phyloP scores from a whole-genome alignment of 106 monocot genomes.

The Posidonia australis region DNA sequence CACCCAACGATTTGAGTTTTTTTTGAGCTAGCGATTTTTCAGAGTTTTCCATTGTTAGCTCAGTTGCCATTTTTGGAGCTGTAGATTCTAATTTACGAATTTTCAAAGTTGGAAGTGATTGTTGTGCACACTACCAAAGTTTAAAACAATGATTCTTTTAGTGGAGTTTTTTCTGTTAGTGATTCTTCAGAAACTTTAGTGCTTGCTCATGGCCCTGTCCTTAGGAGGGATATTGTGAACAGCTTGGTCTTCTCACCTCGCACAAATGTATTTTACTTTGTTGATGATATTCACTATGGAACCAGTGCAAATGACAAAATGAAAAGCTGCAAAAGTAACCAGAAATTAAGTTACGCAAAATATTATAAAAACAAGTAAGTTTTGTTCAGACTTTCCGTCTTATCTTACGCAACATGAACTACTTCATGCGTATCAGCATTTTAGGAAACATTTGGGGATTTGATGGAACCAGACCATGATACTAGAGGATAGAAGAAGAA shows the following conservation, averaged over 20 bases:
- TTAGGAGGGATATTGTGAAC: slow-evolving; percentile 39
- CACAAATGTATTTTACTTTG: slow-evolving; percentile 63
- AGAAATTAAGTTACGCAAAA: slow-evolving; percentile 45
- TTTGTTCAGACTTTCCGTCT: neutral
- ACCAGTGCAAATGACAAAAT: slow-evolving; percentile 42
- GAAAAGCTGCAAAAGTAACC: slow-evolving; percentile 1
- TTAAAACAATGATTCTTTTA: slow-evolving; percentile 12
- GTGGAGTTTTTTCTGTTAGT: slow-evolving; percentile 1
- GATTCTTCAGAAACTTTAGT: slow-evolving; percentile 30
- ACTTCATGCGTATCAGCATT: too few relatives aligned
- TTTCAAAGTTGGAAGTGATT: too few relatives aligned
- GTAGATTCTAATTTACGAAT: too few relatives aligned
- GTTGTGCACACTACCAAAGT: too few relatives aligned
- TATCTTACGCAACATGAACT: too few relatives aligned
- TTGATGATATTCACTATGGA: slow-evolving; percentile 58
- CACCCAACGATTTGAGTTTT: too few relatives aligned
- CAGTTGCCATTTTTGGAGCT: too few relatives aligned
- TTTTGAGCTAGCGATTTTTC: too few relatives aligned
- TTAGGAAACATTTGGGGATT: too few relatives aligned
- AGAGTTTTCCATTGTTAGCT: too few relatives aligned
- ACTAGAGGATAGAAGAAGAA: too few relatives aligned
- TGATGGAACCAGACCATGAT: too few relatives aligned
- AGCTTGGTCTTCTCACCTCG: slow-evolving; percentile 68
- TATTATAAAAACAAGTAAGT: slow-evolving; percentile 47
- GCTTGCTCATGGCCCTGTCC: slow-evolving; percentile 45